Base-by-base conservation (phyloP, 768 basidiomycete species). In the Panaeolus papilionaceus region DNA sequence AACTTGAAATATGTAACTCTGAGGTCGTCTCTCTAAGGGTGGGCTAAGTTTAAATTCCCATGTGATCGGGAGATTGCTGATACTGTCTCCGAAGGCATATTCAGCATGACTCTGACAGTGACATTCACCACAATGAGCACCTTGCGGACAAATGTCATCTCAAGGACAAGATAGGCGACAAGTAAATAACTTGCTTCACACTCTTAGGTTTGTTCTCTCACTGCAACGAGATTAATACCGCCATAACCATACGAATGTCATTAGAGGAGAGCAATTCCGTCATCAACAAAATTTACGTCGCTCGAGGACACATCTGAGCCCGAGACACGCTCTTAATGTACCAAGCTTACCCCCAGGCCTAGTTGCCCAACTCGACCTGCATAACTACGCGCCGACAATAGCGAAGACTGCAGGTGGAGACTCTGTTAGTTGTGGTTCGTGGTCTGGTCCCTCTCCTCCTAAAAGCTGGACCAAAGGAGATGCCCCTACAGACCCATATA, bases 201-300 rank as follows among this genome's bases (percentile, higher is more conserved):
- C 79, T 3, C 77, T 89, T 38, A 84, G 88, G 87, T 86, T 78
- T 61, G 38, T 49, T 7, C 16, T 14, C 45, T 44, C 26, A n/a
- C 28, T 10, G 18, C 33, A 40, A 61, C 26, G 42, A 40, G n/a
- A 58, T 62, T 58, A 23, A 23, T 47, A 16, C 39, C 12, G n/a
- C 62, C 14, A 28, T 39, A 40, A 38, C 45, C 44, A 64, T 61
- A 66, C 4, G 18, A 14, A 44, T 18, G 4, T 6, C 14, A 28
- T 51, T 51, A 92, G 91, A 73, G 91, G 90, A 10, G 92, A 93
- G 74, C 88, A 92, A 49, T 92, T 89, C 67, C 83, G 91, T 64
- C 92, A 85, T 68, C 71, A 79, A 40, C 89, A 87, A 67, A 93
- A 93, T 73, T 69, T 85, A 6, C 82, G 68, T 49, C 72, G 77